Conservation (phyloP, 495 filamentous ascomycete genomes). For the Hapsidospora chrysogenum region DNA sequence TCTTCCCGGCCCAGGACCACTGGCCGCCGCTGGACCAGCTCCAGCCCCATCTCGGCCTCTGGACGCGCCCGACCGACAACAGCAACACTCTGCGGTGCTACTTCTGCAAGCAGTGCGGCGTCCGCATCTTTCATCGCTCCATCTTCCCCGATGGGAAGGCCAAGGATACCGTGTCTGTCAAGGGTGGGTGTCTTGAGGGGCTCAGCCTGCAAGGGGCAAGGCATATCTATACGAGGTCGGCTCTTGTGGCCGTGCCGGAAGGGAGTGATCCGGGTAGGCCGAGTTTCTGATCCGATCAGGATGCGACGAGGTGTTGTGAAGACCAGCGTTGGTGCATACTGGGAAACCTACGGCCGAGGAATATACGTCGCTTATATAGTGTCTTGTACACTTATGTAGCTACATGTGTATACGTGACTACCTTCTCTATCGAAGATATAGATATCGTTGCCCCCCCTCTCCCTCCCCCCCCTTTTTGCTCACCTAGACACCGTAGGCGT, state of each 20-base stretch:
- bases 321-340: too few species aligned
- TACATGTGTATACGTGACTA: too few species aligned
- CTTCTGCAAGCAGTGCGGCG: constrained; percentile 34
- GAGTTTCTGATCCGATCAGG: too few species aligned
- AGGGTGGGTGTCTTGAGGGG: constrained; percentile 32
- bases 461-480: too few species aligned
- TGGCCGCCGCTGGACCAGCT: constrained; percentile 30
- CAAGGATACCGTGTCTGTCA: constrained; percentile 22
- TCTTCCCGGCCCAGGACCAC: constrained; percentile 19
- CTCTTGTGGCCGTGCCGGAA: constrained; percentile 34
- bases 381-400: too few species aligned
- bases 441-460: too few species aligned
- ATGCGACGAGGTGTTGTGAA: too few species aligned
- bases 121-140: constrained; percentile 30
- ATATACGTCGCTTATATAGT: too few species aligned
- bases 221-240: constrained; percentile 22
- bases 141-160: constrained; percentile 18
- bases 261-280: constrained; percentile 9
- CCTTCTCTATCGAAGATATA: too few species aligned
- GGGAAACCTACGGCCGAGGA: too few species aligned
- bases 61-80: constrained; percentile 20
- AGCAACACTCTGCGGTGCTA: constrained; percentile 32
- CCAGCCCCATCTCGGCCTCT: constrained; percentile 14
- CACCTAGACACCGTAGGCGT: too few species aligned
- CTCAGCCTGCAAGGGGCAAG: constrained; percentile 19